These are phyloP conservation scores for Venturia pyrina DNA, from an alignment of 2,329 filamentous ascomycete genomes.

Conservation along the genomic window DNA sequence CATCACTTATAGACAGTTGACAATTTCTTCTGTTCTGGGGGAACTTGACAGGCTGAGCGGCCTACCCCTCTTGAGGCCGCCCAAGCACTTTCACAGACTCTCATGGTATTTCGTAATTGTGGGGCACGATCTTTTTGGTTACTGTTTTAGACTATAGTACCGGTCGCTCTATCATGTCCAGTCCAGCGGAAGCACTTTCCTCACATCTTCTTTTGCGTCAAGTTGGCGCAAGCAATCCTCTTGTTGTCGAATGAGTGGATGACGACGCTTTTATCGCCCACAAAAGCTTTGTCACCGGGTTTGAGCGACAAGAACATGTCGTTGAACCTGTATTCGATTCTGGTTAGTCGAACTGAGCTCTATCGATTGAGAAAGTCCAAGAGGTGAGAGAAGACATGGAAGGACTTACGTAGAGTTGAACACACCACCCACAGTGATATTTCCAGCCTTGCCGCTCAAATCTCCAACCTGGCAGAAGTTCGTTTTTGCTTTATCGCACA, in stretches of 20 bases:
- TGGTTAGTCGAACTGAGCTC: not conserved
- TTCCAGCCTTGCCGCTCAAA: constrained; percentile 13
- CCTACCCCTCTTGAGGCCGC: no score
- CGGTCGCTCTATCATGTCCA: not conserved
- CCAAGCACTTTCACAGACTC: no score
- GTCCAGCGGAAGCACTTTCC: not conserved
- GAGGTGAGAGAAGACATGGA: not conserved
- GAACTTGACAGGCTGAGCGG: no score
- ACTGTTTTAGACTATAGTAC: no score
- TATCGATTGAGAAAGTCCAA: not conserved
- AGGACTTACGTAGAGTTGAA: not conserved
- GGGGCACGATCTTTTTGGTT: no score
- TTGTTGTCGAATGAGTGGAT: constrained; percentile 4
- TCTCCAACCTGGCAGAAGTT: constrained; percentile 13
- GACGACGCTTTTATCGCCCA: constrained; percentile 8
- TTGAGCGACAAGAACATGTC: constrained; percentile 3
- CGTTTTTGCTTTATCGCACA: constrained; percentile 9
- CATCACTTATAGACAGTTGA: no score
- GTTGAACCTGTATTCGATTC: not conserved
- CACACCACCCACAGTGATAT: constrained; percentile 6
- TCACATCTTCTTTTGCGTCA: constrained; percentile 3
- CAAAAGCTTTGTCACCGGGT: not conserved
- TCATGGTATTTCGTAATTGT: no score
- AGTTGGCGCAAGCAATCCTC: constrained; percentile 10
- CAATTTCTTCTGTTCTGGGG: no score